A percentile compares a stretch with the other conserved stretches of the same genome.
Evolutionary conservation across 306 rosid species (phyloP).

Genomic region (Quercus rubra): DNA sequence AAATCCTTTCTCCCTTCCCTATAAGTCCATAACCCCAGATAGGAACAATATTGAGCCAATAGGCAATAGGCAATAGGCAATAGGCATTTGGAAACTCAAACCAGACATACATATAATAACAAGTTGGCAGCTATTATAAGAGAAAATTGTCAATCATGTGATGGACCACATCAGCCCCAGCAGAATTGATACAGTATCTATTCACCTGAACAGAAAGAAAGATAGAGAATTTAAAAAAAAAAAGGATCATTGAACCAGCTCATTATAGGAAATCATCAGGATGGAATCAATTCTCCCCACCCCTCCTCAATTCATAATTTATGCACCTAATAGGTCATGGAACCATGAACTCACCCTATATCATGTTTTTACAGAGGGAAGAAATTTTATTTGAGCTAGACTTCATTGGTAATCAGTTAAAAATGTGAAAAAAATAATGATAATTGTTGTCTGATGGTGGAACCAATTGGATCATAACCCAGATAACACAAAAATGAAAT

Average conservation of each 20-base stretch:
- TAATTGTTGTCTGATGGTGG: background rate
- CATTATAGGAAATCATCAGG: background rate
- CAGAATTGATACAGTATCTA: slow-evolving; percentile 43
- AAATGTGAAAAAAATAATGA: background rate
- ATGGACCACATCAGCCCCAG: slow-evolving; percentile 75
- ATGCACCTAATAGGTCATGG: background rate
- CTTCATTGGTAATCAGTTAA: background rate
- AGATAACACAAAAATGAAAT: background rate
- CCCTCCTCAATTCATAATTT: background rate
- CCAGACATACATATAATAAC: background rate
- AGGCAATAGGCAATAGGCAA: too few relatives aligned
- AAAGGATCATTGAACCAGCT: background rate
- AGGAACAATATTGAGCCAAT: background rate
- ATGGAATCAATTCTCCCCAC: background rate
- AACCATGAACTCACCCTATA: background rate
- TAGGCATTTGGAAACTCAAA: too few relatives aligned
- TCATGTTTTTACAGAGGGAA: background rate
- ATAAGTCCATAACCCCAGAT: too few relatives aligned
- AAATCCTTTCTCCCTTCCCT: background rate
- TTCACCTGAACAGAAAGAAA: slow-evolving; percentile 51
- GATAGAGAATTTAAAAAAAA: background rate
- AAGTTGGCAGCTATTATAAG: slow-evolving; percentile 16
- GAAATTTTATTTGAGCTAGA: background rate
- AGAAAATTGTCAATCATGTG: slow-evolving; percentile 79
- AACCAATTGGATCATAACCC: background rate